Evolutionary conservation across 345 rosid species (phyloP), one percentile per base, ranked within the genome.

Genomic region (Mallotus nudiflorus): DNA sequence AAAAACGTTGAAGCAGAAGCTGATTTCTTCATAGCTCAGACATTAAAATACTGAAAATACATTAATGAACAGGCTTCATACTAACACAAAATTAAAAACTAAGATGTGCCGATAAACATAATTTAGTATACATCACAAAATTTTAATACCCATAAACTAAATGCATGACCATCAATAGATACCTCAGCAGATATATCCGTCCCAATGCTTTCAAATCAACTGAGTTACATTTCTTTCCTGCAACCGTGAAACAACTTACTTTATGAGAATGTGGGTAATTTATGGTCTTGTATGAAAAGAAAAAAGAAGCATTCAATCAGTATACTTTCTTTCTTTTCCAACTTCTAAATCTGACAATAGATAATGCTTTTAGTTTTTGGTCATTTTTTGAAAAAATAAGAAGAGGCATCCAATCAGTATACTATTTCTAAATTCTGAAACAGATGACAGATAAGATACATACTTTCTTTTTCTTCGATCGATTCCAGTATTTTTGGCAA

Each of bases 401-500:
- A n/a, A n/a, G n/a, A n/a, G n/a, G n/a, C n/a, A n/a, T n/a, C n/a
- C n/a, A n/a, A n/a, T n/a, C n/a, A n/a, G n/a, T n/a, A n/a, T n/a
- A n/a, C n/a, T n/a, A n/a, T n/a, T n/a, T n/a, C n/a, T n/a, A n/a
- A n/a, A n/a, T n/a, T n/a, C n/a, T 8, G 29, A 49, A 55, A 44
- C 31, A 44, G 20, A 51, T 1, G 53, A 44, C 24, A 13, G 24
- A 20, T 5, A 53, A 58, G 20, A 25, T 28, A 55, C 68, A 42
- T 84, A 86, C 97, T 91, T 92, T 77, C 98, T 87, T 84, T 91
- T 91, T 80, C 95, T 85, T 60, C 96, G 85, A 68, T 92, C 99
- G 54, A 82, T 77, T 64, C 87, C 93, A 75, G 74, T 67, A 73
- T 80, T 90, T 74, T 88, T 96, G 3, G 78, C 52, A 52, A 83